phyloP scores from a whole-genome alignment of 192 early-diverging fungal species.

The Backusella australiensis region DNA sequence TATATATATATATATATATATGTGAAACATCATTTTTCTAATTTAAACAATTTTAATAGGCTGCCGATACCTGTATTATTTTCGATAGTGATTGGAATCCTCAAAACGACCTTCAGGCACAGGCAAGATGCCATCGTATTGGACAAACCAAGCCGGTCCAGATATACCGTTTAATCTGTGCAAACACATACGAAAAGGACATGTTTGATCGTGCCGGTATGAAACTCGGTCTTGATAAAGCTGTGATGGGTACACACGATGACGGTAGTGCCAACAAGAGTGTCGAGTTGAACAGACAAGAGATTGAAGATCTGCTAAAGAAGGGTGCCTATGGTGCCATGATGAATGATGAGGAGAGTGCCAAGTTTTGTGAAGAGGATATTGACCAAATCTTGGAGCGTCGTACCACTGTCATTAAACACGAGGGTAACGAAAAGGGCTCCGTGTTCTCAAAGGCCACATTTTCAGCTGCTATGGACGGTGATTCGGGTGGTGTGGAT shows the following conservation, averaged over 20 bases:
- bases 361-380: constrained; percentile 81
- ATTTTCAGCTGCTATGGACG: constrained; percentile 48
- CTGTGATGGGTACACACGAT: constrained; percentile 59
- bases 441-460: constrained; percentile 89
- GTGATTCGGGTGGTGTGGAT: constrained; percentile 55
- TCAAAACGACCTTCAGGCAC: constrained; percentile 87
- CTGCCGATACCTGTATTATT: constrained; percentile 85
- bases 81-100: constrained; percentile 92
- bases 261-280: constrained; percentile 47
- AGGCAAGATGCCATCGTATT: constrained; percentile 81
- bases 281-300: constrained; percentile 60
- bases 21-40: not conserved
- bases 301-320: constrained; percentile 83
- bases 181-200: constrained; percentile 84
- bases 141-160: constrained; percentile 87
- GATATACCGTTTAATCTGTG: constrained; percentile 70
- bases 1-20: not conserved
- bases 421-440: constrained; percentile 64
- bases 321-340: constrained; percentile 89
- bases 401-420: constrained; percentile 73
- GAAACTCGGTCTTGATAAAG: constrained; percentile 81
- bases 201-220: constrained; percentile 90
- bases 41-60: constrained; percentile 28
- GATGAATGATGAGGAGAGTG: constrained; percentile 75
- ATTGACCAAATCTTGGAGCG: constrained; percentile 83